These are phyloP conservation scores for Paraphaeosphaeria minitans DNA, from an alignment of 2,329 filamentous ascomycete genomes.

Conservation along the genomic window DNA sequence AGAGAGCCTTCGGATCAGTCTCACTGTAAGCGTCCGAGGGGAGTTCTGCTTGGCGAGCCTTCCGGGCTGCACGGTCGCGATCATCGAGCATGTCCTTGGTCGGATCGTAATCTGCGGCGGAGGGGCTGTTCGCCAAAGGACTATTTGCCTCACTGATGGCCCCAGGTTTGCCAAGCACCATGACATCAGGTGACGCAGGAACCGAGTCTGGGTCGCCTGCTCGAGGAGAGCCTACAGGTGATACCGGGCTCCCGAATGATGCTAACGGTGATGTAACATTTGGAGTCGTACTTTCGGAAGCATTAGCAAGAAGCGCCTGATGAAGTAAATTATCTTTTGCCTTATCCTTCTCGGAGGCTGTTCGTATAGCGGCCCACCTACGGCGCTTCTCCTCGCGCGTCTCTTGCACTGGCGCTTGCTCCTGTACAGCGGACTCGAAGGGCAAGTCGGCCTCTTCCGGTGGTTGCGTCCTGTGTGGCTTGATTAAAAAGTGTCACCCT, in stretches of 20 bases:
- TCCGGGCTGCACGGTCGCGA: conserved; percentile 69
- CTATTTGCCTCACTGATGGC: conserved; percentile 43
- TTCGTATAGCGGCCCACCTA: conserved; percentile 40
- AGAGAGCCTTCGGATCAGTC: conserved; percentile 58
- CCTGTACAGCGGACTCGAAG: conserved; percentile 21
- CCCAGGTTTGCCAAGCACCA: conserved; percentile 49
- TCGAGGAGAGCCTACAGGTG: conserved; percentile 44
- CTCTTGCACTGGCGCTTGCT: conserved; percentile 35
- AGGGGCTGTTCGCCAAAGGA: conserved; percentile 68
- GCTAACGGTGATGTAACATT: conserved; percentile 50
- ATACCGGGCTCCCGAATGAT: conserved; percentile 39
- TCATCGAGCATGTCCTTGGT: conserved; percentile 88
- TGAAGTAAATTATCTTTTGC: conserved; percentile 69
- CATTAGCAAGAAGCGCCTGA: conserved; percentile 70
- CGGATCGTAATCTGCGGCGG: conserved; percentile 92
- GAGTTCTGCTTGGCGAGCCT: conserved; percentile 44
- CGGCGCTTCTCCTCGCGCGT: conserved; percentile 41
- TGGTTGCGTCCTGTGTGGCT: conserved; percentile 19
- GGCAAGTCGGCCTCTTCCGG: conserved; percentile 28
- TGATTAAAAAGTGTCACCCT: conserved; percentile 14
- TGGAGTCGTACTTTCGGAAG: conserved; percentile 61
- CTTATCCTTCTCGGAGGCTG: conserved; percentile 48
- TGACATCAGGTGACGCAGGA: conserved; percentile 48
- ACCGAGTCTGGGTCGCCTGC: conserved; percentile 44
- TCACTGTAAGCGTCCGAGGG: conserved; percentile 64